A percentile compares a stretch with the other conserved stretches of the same genome.
phyloP scores from a whole-genome alignment of 805 yeast genomes.

The Candida gorgasii region DNA sequence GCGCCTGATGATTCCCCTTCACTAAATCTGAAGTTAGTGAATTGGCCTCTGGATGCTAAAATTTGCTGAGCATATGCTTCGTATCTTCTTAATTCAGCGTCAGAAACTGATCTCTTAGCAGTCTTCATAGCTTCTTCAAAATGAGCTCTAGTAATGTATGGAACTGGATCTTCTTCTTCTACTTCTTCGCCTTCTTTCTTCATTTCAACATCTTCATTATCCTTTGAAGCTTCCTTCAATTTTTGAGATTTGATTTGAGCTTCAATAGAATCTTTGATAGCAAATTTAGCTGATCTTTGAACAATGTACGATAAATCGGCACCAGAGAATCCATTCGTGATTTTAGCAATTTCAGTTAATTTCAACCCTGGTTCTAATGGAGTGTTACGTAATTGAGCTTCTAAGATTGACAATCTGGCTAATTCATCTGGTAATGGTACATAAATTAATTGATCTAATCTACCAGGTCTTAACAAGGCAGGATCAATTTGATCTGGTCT shows the following conservation, averaged over 20 bases:
- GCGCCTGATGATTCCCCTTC: slow-evolving; percentile 34
- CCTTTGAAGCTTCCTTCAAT: slow-evolving; percentile 29
- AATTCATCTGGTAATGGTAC: slow-evolving; percentile 97
- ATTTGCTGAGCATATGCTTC: slow-evolving; percentile 97
- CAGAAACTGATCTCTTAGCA: slow-evolving; percentile 95
- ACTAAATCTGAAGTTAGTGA: slow-evolving; percentile 83
- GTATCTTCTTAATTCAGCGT: slow-evolving; percentile 96
- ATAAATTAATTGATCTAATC: slow-evolving; percentile 96
- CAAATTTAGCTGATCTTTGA: slow-evolving; percentile 98
- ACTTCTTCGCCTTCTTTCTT: slow-evolving; percentile 47
- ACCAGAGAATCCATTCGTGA: slow-evolving; percentile 98
- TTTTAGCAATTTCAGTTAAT: slow-evolving; percentile 82
- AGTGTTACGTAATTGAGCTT: slow-evolving; percentile 96
- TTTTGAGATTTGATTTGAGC: slow-evolving; percentile 50
- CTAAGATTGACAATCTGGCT: slow-evolving; percentile 89
- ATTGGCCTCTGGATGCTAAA: slow-evolving; percentile 94
- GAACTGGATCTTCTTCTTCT: slow-evolving; percentile 90
- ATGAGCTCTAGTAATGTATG: slow-evolving; percentile 89
- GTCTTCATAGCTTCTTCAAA: slow-evolving; percentile 99
- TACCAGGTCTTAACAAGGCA: slow-evolving; percentile 97
- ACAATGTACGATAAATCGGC: slow-evolving; percentile 97
- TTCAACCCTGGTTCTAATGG: slow-evolving; percentile 98
- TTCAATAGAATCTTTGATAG: slow-evolving; percentile 96
- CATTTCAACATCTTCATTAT: slow-evolving; percentile 52
- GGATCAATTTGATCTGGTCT: slow-evolving; percentile 99